Base-by-base conservation (phyloP, 2,329 filamentous ascomycete genomes). In the Talaromyces pinophilus region DNA sequence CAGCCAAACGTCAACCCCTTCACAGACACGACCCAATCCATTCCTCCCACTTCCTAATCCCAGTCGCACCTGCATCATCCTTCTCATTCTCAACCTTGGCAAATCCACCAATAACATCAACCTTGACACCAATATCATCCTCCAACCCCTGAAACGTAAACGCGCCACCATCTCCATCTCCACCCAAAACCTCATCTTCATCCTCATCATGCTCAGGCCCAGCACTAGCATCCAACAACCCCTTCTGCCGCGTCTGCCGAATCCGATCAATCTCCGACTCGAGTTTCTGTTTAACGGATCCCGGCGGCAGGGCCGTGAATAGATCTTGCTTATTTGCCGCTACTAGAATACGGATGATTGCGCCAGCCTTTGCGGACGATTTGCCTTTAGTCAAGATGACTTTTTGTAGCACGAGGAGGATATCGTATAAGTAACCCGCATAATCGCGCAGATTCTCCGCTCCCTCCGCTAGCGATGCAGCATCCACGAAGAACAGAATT, bases 301-400 rank as follows among this genome's bases (percentile, higher is more conserved):
- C 85, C 0, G 91, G 87, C 0, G 95, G 95, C 62, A 97, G 81
- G 7, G 94, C 92, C 0, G 95, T 97, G 77, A 99, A 99, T 0
- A 99, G 84, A 77, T 99, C 95, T 75, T 93, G 86, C 84, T 99
- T 99, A 80, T 98, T 99, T 63, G 93, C 93, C 1, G 93, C 93
- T 40, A 99, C 83, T 42, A 99, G 84, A 7, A 99, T 85, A 0
- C 91, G 88, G 8, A 95, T 84, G 25, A 86, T 83, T 25, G 82
- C 80, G 0, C 86, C 84, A 0, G 82, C 83, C 71, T 87, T 89
- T 55, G 84, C 82, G 28, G 62, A 59, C 1, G 75, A 74, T 19
- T 84, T 84, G 69, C 67, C 73, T 68, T 77, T 79, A 25, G 79
- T 79, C 35, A 86, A 85, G 59, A 88, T 85, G 57, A 89, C 85